A percentile compares a stretch with the other conserved stretches of the same genome.
These are phyloP conservation scores for Acaromyces ingoldii DNA, from an alignment of 1,284 basidiomycete genomes.

Conservation along the genomic window DNA sequence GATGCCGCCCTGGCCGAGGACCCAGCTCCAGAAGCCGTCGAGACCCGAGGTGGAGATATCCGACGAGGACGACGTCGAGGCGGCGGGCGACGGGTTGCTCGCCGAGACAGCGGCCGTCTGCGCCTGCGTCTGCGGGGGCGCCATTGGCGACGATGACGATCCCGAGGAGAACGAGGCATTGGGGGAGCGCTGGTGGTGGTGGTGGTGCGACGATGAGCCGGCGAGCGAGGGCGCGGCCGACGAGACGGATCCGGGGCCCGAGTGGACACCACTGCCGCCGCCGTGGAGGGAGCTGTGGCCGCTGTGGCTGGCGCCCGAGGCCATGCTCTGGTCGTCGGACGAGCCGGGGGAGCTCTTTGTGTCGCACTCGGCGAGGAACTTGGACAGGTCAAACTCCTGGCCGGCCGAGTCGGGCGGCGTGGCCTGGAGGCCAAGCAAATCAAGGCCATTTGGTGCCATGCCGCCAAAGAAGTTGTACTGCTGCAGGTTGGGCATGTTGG, in stretches of 20 bases:
- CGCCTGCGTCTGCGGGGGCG: constrained; percentile 5
- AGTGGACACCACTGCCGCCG: too few relatives aligned
- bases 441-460: neutral
- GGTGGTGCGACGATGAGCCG: constrained; percentile 11
- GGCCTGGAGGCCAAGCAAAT: neutral
- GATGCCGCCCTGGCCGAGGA: constrained; percentile 24
- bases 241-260: too few relatives aligned
- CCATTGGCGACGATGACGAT: neutral
- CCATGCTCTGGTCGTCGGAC: neutral
- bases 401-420: neutral
- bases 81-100: neutral
- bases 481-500: neutral
- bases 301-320: constrained; percentile 1
- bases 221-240: constrained; percentile 13
- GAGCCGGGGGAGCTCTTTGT: constrained; percentile 1
- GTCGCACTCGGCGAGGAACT: neutral
- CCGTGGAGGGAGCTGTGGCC: constrained; percentile 5
- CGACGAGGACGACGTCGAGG: neutral
- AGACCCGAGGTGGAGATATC: too few relatives aligned
- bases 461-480: neutral
- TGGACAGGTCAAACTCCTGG: constrained; percentile 5
- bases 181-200: neutral
- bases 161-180: neutral
- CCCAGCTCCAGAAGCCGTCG: constrained; percentile 44
- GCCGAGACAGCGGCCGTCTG: constrained; percentile 1